A percentile compares a stretch with the other conserved stretches of the same genome.
Evolutionary conservation across 495 filamentous ascomycete species (phyloP).

Genomic region (Penicillium alfredii): DNA sequence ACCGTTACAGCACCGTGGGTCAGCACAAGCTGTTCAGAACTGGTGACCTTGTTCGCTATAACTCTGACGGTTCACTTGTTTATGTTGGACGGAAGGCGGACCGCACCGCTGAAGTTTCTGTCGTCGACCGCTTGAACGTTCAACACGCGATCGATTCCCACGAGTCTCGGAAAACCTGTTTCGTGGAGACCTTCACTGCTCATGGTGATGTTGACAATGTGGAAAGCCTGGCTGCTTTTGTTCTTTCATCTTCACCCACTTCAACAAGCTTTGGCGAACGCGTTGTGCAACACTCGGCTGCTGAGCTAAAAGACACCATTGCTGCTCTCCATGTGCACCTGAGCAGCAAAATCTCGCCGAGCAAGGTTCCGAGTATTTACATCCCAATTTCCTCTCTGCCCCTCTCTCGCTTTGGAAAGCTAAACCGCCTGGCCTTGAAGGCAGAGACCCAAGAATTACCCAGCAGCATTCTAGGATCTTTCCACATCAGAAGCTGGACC

Average conservation of each 20-base stretch:
- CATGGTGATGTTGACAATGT: slow-evolving; percentile 2
- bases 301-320: slow-evolving; percentile 14
- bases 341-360: slow-evolving; percentile 24
- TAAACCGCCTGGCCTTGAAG: slow-evolving; percentile 25
- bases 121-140: slow-evolving; percentile 44
- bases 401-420: slow-evolving; percentile 47
- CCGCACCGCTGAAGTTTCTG: too few relatives aligned
- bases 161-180: slow-evolving; percentile 11
- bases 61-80: slow-evolving; percentile 41
- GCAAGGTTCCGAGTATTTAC: slow-evolving; percentile 56
- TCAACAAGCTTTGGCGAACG: not conserved
- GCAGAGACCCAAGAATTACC: slow-evolving; percentile 14
- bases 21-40: slow-evolving; percentile 35
- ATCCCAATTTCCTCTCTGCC: slow-evolving; percentile 52
- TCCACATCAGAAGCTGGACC: slow-evolving; percentile 16
- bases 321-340: slow-evolving; percentile 22
- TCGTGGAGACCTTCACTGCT: slow-evolving; percentile 21
- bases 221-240: slow-evolving; percentile 26
- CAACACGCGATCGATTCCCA: slow-evolving; percentile 27
- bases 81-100: slow-evolving; percentile 44
- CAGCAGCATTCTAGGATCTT: slow-evolving; percentile 6
- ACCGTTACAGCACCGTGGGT: slow-evolving; percentile 1
- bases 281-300: slow-evolving; percentile 11
- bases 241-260: slow-evolving; percentile 14
- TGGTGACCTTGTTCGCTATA: slow-evolving; percentile 50